Percentiles rank a stretch among this genome's conserved stretches.
phyloP scores from a whole-genome alignment of 1,139 yeast genomes.

The Hemisphaericaspora xylanilytica region DNA sequence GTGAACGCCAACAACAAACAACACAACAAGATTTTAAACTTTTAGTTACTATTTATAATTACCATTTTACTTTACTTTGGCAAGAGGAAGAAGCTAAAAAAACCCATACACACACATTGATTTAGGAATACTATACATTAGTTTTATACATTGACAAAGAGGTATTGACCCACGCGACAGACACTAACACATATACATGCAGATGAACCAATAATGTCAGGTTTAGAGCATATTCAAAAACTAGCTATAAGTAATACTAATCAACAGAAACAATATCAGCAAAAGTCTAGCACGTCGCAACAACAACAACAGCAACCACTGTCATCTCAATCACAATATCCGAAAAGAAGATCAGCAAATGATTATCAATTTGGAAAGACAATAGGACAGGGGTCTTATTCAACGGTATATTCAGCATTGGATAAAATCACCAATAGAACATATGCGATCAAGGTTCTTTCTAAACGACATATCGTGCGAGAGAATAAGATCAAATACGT shows the following conservation, averaged over 20 bases:
- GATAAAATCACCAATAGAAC: conserved; percentile 55
- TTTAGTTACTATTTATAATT: too few relatives aligned
- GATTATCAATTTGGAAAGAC: conserved; percentile 73
- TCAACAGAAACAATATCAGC: conserved; percentile 4
- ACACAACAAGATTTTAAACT: too few relatives aligned
- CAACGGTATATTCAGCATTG: conserved; percentile 69
- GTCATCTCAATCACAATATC: conserved; percentile 3
- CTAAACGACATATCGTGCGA: conserved; percentile 70
- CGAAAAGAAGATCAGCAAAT: conserved; percentile 43
- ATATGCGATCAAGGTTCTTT: conserved; percentile 72
- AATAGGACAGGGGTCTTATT: conserved; percentile 80
- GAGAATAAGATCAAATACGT: conserved; percentile 80
- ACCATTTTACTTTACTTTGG: background rate
- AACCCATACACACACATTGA: too few relatives aligned
- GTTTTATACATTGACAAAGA: too few relatives aligned
- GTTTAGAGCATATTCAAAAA: conserved; percentile 5
- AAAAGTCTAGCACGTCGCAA: background rate
- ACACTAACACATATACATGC: background rate
- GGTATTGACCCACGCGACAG: too few relatives aligned
- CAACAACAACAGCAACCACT: conserved; percentile 2
- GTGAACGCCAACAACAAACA: too few relatives aligned
- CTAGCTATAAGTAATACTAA: conserved; percentile 3
- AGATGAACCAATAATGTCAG: conserved; percentile 4
- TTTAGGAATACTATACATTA: too few relatives aligned
- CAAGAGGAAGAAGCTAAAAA: too few relatives aligned